Base-by-base conservation (phyloP, 1,139 yeast genomes). In the Yamadazyma pseudoaaseri region DNA sequence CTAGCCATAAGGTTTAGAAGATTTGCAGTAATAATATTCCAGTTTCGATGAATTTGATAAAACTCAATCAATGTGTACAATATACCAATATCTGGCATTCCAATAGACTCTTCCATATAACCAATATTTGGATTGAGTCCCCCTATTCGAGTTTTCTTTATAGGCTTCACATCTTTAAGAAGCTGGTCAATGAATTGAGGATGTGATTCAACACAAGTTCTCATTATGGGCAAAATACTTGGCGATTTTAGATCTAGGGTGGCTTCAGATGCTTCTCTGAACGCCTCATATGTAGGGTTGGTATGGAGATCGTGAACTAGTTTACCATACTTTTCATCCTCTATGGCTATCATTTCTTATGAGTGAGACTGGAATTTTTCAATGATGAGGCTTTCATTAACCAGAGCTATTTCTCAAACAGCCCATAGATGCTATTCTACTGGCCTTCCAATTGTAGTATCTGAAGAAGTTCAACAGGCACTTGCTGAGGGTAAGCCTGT, bases 381-480 rank as follows among this genome's bases (percentile, higher is more conserved):
- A 15, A 13, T 17, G 7, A 29, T 21, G 26, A 21, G 11, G 11
- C 16, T 16, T 21, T 10, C 16, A 3, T 15, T 22, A 21, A 21
- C 31, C 3, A 29, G 17, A 17, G 27, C 14, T n/a, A 6, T 23
- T 5, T 16, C 22, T 6, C 14, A 24, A 9, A 4, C 17, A 15
- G 20, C 23, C 14, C n/a, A 16, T 17, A 20, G 32, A 9, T 15
- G 6, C 22, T 7, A 21, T 6, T 29, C 32, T 15, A 16, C 23
- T 4, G 8, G 8, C n/a, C 9, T n/a, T 16, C 52, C 56, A 10
- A 30, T 72, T 2, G 52, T 48, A 7, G 45, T 79, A 9, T 69
- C 84, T 0, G 73, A 76, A 11, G 94, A 83, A 45, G 70, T 86
- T 8, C 49, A 55, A 42, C 79, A 79, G 42, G 94, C 95, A 0